Evolutionary conservation across 2,329 filamentous ascomycete species (phyloP).

Genomic region (Dactylellina drechsleri): DNA sequence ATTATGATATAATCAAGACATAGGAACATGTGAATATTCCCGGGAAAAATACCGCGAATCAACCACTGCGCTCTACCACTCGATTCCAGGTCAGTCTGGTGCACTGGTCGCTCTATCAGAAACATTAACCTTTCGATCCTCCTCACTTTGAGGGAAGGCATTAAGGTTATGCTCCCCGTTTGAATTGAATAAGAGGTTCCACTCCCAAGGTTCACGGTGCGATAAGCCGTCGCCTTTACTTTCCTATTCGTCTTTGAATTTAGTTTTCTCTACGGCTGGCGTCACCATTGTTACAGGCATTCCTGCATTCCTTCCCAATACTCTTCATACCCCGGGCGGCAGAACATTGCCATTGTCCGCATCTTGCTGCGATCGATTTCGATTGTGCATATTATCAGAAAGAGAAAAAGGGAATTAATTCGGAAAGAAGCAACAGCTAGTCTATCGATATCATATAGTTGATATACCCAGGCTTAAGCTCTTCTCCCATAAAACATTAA

Average conservation of each 20-base stretch:
- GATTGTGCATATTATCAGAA: no score
- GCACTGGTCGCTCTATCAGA: conserved; percentile 16
- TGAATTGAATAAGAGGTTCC: conserved; percentile 38
- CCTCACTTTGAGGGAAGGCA: conserved; percentile 14
- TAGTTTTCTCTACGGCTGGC: conserved; percentile 2
- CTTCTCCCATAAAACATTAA: not conserved
- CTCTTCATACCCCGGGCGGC: not conserved
- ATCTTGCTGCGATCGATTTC: no score
- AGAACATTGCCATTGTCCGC: no score
- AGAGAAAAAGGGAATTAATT: no score
- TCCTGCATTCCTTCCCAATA: conserved; percentile 14
- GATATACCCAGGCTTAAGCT: no score
- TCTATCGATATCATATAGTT: no score
- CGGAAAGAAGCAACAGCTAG: no score
- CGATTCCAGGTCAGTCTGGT: no score
- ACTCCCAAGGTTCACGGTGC: conserved; percentile 54
- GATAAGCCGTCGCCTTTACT: conserved; percentile 47
- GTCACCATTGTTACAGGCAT: conserved; percentile 30
- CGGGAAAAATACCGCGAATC: no score
- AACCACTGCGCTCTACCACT: no score
- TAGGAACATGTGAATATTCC: no score
- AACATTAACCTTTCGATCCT: conserved; percentile 8
- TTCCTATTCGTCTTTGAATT: conserved; percentile 35
- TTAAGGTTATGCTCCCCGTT: conserved; percentile 26
- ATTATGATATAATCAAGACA: no score